A percentile compares a stretch with the other conserved stretches of the same genome.
phyloP scores from a whole-genome alignment of 2,329 filamentous ascomycete species.

The Pseudopithomyces chartarum region DNA sequence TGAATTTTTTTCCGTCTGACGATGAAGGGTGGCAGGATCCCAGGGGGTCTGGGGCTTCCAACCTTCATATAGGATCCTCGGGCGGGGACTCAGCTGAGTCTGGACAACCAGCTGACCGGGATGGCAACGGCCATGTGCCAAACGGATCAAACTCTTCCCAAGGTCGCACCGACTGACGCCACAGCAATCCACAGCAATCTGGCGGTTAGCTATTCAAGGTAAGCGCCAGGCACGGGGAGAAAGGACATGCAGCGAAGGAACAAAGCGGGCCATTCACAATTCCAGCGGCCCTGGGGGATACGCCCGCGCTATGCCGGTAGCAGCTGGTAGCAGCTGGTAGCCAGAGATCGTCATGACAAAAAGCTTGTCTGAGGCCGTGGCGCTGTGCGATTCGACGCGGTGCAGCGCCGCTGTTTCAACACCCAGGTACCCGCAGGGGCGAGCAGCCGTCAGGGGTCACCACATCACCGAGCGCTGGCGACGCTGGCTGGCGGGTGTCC shows the following conservation, averaged over 20 bases:
- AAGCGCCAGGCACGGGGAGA: slow-evolving; percentile 22
- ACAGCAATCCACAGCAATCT: slow-evolving; percentile 23
- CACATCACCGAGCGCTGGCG: not conserved
- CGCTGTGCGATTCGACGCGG: slow-evolving; percentile 22
- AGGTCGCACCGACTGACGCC: slow-evolving; percentile 27
- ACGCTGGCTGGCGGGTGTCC: too few species aligned
- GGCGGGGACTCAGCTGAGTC: slow-evolving; percentile 20
- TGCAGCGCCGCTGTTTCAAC: slow-evolving; percentile 33
- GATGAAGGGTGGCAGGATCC: slow-evolving; percentile 29
- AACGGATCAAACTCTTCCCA: slow-evolving; percentile 31
- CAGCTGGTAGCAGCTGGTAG: not conserved
- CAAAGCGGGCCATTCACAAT: not conserved
- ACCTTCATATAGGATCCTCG: slow-evolving; percentile 32
- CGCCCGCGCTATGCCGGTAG: slow-evolving; percentile 10
- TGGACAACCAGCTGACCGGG: slow-evolving; percentile 7
- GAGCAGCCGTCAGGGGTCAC: not conserved
- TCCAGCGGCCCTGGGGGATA: slow-evolving; percentile 11
- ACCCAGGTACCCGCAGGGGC: slow-evolving; percentile 27
- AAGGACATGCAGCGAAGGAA: slow-evolving; percentile 13
- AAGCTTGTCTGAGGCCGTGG: slow-evolving; percentile 33
- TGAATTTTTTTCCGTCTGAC: slow-evolving; percentile 22
- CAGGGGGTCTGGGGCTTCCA: slow-evolving; percentile 26
- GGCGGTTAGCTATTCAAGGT: slow-evolving; percentile 23
- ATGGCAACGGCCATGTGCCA: slow-evolving; percentile 21
- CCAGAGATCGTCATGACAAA: slow-evolving; percentile 24